Evolutionary conservation across 2,329 filamentous ascomycete species (phyloP), one percentile per base, ranked within the genome.

Genomic region (Metarhizium brunneum): DNA sequence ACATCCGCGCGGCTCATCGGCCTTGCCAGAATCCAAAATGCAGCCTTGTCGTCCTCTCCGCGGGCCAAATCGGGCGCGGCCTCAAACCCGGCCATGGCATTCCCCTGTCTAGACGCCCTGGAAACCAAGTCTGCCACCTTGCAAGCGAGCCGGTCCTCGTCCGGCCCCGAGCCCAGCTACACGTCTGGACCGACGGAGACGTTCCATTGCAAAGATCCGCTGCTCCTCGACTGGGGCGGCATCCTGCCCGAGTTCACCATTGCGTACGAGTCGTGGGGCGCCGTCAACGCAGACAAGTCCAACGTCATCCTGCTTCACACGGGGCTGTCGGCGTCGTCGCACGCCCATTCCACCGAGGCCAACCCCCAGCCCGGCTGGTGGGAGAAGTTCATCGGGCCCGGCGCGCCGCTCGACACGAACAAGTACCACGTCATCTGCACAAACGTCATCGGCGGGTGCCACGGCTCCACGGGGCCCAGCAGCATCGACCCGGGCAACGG

Each of bases 321-420:
- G 0, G 94, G 94, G 8, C 79, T 99, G 5, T 96, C 92, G 0
- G 94, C 94, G n/a, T 96, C 92, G 6, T 97, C 92, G 56, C 94
- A 99, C 73, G 94, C 94, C 2, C 92, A 92, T 67, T 96, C 91
- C 56, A 97, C 92, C n/a, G 79, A 82, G 53, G 76, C 78, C 10
- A 99, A 99, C 69, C 82, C 89, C 0, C 88, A 92, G 69, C 87
- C 91, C 0, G 94, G 94, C 3, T 99, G 94, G 94, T 99, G 94
- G 94, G 94, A 99, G 73, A 92, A 88, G 70, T 99, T 99, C 69
- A 97, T 99, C 65, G 94, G 94, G 0, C 88, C 92, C 0, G 90
- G 88, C 0, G 80, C 81, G 20, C 88, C 90, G 11, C 74, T 99
- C 10, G 90, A 99, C 69, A 99, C 94, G 1, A 76, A 92, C 71